Percentiles rank a stretch among this genome's conserved stretches.
phyloP scores from a whole-genome alignment of 768 basidiomycete genomes.

The Mycena latifolia region DNA sequence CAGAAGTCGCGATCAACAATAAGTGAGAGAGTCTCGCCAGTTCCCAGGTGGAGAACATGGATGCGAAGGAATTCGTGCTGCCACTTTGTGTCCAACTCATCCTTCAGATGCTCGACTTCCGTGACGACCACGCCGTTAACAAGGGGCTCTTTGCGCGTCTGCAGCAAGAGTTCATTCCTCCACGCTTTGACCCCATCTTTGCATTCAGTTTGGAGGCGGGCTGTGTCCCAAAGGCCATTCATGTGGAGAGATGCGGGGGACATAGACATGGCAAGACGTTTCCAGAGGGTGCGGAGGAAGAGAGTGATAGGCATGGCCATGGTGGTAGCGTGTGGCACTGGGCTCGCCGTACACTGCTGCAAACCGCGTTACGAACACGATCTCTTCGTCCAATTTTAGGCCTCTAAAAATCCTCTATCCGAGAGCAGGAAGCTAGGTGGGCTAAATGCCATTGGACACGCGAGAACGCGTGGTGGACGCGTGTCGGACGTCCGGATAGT shows the following conservation, averaged over 20 bases:
- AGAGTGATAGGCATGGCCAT: slow-evolving; percentile 12
- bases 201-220: slow-evolving; percentile 4
- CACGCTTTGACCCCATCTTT: neutral
- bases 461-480: too few relatives aligned
- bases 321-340: neutral
- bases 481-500: too few relatives aligned
- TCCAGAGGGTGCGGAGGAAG: slow-evolving; percentile 19
- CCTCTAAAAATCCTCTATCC: too few relatives aligned
- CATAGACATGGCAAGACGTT: slow-evolving; percentile 12
- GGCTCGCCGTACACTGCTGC: too few relatives aligned
- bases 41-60: slow-evolving; percentile 10
- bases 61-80: slow-evolving; percentile 24
- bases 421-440: too few relatives aligned
- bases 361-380: too few relatives aligned
- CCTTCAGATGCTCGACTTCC: slow-evolving; percentile 19
- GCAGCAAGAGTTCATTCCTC: slow-evolving; percentile 1
- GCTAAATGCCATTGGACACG: too few relatives aligned
- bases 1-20: slow-evolving; percentile 18
- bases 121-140: slow-evolving; percentile 18
- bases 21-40: slow-evolving; percentile 1
- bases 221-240: neutral
- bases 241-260: slow-evolving; percentile 2
- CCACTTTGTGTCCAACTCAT: neutral
- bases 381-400: too few relatives aligned
- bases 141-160: too few relatives aligned